Base-by-base conservation (phyloP, 441 rosid species). In the Erodium trifolium region DNA sequence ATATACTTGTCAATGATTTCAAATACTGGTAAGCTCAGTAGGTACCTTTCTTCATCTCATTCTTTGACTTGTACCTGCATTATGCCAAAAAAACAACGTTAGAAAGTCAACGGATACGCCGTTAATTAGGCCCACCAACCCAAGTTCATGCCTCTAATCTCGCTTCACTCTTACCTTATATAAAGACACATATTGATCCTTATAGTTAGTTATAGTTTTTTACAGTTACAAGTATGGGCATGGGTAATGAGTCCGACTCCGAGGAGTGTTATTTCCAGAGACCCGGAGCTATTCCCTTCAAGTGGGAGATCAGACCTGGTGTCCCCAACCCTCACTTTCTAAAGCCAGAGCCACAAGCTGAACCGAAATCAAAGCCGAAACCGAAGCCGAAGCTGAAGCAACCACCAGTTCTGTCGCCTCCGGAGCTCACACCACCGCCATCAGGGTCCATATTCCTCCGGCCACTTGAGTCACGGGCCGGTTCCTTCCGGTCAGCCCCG, bases 291-390 rank as follows among this genome's bases (percentile, higher is more conserved):
- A 67, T 90, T 55, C 98, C 98, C 9, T 93, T 93, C 77, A 91
- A 90, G 71, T 93, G 97, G 98, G 98, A 93, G 87, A 77, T 89
- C 83, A 92, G 98, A 68, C 97, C 98, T 62, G 98, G 98, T 12
- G 92, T 93, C 2, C 98, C 98, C 75, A 90, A 87, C 74, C 76
- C 75, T 84, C 82, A 23, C 27, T 23, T 23, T 23, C 27, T 23
- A 23, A 0, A 23, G 27, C 27, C 27, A 23, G 1, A 23, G 1
- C 27, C 27, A 23, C 27, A 39, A n/a, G 2, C 27, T 23, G 27
- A 23, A 23, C 27, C 27, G 2, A 23, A 23, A 23, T 2, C 27
- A 23, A 23, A 23, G 10, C 80, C 78, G 1, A 60, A 66, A 1
- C 79, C 63, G 7, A 53, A 53, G 27, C 27, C 78, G 1, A 60